Conservation (phyloP, 371 early-diverging fungal species). For the Mucor lusitanicus region DNA sequence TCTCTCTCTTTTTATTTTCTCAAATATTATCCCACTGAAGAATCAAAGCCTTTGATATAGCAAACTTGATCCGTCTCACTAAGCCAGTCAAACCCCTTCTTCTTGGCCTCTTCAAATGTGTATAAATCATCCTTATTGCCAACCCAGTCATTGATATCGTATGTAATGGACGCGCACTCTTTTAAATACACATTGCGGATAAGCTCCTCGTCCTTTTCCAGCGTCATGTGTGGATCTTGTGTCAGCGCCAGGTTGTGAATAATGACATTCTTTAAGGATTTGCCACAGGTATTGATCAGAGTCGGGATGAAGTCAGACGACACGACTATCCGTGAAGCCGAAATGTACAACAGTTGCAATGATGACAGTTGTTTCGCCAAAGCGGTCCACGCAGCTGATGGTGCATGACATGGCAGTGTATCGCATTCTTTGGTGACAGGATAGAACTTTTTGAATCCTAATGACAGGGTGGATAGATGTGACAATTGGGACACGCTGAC, state of each 20-base stretch:
- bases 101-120: slow-evolving; percentile 28
- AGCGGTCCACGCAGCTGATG: slow-evolving; percentile 29
- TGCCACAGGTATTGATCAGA: slow-evolving; percentile 13
- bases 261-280: slow-evolving; percentile 28
- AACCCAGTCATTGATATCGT: not conserved
- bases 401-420: slow-evolving; percentile 38
- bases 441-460: slow-evolving; percentile 36
- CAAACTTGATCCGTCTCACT: slow-evolving; percentile 39
- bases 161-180: slow-evolving; percentile 11
- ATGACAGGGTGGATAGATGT: slow-evolving; percentile 31
- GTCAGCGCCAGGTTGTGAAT: slow-evolving; percentile 38
- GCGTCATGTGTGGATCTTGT: not conserved
- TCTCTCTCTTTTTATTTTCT: no score
- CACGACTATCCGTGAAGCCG: slow-evolving; percentile 27
- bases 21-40: slow-evolving; percentile 1
- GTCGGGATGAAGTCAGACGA: slow-evolving; percentile 28
- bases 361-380: slow-evolving; percentile 27
- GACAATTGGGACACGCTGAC: slow-evolving; percentile 17
- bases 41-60: slow-evolving; percentile 38
- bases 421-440: slow-evolving; percentile 24
- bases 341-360: slow-evolving; percentile 37
- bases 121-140: not conserved
- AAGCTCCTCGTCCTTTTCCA: not conserved
- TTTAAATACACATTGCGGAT: slow-evolving; percentile 2
- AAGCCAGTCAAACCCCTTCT: slow-evolving; percentile 31